These are phyloP conservation scores for Suillus paluster DNA, from an alignment of 768 basidiomycete species.

Conservation along the genomic window DNA sequence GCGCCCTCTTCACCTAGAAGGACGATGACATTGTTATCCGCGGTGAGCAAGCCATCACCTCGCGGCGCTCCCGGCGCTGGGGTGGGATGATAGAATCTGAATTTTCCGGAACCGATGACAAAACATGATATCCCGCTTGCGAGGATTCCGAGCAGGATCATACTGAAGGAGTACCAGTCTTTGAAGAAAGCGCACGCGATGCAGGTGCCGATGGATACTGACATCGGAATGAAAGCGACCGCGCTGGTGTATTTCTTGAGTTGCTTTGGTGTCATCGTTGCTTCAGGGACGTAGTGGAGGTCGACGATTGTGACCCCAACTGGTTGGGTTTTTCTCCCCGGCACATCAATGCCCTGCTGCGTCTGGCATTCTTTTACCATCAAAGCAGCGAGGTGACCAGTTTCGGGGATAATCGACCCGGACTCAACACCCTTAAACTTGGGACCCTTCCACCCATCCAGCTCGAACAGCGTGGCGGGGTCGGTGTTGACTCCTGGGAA, in stretches of 20 bases:
- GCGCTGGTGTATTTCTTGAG: slow-evolving; percentile 23
- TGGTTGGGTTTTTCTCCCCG: slow-evolving; percentile 28
- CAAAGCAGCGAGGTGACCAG: slow-evolving; percentile 35
- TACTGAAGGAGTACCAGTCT: slow-evolving; percentile 39
- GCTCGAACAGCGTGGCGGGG: slow-evolving; percentile 35
- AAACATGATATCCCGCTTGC: slow-evolving; percentile 36
- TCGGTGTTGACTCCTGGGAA: slow-evolving; percentile 39
- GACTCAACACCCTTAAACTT: slow-evolving; percentile 37
- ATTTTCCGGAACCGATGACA: slow-evolving; percentile 37
- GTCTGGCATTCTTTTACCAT: slow-evolving; percentile 29
- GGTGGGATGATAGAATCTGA: slow-evolving; percentile 30
- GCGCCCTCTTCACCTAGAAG: slow-evolving; percentile 33
- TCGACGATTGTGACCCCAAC: slow-evolving; percentile 33
- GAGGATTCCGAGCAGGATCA: slow-evolving; percentile 40
- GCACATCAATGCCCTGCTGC: slow-evolving; percentile 17
- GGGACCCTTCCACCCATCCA: slow-evolving; percentile 37
- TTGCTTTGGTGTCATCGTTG: slow-evolving; percentile 22
- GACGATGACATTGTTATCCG: slow-evolving; percentile 30
- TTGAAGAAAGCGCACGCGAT: slow-evolving; percentile 29
- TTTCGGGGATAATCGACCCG: slow-evolving; percentile 34
- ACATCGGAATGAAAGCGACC: slow-evolving; percentile 36
- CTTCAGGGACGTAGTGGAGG: slow-evolving; percentile 26
- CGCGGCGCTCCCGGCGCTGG: slow-evolving; percentile 29
- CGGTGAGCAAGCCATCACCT: slow-evolving; percentile 35
- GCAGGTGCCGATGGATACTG: slow-evolving; percentile 32